These are phyloP conservation scores for Pythium angustatum DNA, from an alignment of 352 stramenopile species.

Conservation along the genomic window DNA sequence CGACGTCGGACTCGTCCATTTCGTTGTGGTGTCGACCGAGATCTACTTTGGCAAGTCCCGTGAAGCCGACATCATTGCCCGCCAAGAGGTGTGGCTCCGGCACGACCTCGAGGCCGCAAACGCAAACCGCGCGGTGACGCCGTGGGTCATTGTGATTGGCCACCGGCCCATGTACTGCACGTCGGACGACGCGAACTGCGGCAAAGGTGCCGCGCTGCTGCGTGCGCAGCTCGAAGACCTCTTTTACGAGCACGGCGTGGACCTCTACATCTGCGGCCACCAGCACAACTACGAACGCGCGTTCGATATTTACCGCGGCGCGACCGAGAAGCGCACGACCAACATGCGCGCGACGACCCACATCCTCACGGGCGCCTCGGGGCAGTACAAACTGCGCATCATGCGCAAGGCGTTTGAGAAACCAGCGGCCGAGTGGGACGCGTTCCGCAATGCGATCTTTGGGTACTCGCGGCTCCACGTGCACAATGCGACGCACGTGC, in stretches of 20 bases:
- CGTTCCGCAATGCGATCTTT: conserved; percentile 88
- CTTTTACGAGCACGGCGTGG: conserved; percentile 78
- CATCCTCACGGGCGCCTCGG: conserved; percentile 88
- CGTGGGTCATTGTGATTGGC: conserved; percentile 85
- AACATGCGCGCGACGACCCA: conserved; percentile 88
- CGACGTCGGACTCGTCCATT: conserved; percentile 86
- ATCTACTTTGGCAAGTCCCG: conserved; percentile 85
- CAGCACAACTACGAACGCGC: conserved; percentile 92
- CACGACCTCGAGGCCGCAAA: conserved; percentile 66
- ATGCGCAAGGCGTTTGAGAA: conserved; percentile 82
- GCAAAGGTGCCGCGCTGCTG: conserved; percentile 59
- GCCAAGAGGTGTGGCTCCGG: conserved; percentile 69
- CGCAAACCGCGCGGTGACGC: conserved; percentile 55
- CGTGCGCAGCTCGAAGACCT: conserved; percentile 72
- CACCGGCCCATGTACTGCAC: conserved; percentile 90
- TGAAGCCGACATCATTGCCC: conserved; percentile 45
- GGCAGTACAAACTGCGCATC: conserved; percentile 75
- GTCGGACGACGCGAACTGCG: conserved; percentile 73
- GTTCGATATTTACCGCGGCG: conserved; percentile 74
- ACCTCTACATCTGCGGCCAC: conserved; percentile 89
- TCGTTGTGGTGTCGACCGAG: conserved; percentile 85
- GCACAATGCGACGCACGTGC: conserved; percentile 86
- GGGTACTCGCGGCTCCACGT: conserved; percentile 85
- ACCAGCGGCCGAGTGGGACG: conserved; percentile 60
- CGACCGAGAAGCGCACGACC: conserved; percentile 62